phyloP scores from a whole-genome alignment of 2,329 filamentous ascomycete species.

The Cladosporium sp. region DNA sequence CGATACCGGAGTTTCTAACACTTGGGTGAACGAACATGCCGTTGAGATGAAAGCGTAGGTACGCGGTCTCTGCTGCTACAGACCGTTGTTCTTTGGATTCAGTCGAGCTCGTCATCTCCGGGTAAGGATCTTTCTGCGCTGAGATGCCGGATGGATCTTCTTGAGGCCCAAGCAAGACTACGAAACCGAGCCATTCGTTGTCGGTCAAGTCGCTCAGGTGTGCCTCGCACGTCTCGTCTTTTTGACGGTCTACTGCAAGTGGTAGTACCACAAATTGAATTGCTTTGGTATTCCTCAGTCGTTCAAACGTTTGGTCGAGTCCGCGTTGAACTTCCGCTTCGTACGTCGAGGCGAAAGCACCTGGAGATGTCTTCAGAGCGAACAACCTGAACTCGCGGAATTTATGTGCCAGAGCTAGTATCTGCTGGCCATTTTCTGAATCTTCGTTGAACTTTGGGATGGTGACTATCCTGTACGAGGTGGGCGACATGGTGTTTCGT shows the following conservation, averaged over 20 bases:
- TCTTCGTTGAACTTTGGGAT: not conserved
- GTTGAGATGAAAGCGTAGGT: constrained; percentile 24
- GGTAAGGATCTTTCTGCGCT: constrained; percentile 19
- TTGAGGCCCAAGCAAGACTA: constrained; percentile 25
- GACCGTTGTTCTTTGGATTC: not conserved
- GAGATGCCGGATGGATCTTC: constrained; percentile 10
- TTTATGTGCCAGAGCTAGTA: constrained; percentile 18
- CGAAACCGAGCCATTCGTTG: constrained; percentile 24
- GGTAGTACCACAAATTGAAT: constrained; percentile 22
- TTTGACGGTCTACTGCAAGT: not conserved
- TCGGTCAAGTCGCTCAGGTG: constrained; percentile 11
- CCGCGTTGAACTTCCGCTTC: constrained; percentile 21
- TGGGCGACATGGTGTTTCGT: not conserved
- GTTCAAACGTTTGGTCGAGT: constrained; percentile 19
- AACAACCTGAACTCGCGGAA: constrained; percentile 24
- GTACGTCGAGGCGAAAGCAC: constrained; percentile 29
- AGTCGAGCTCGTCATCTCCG: too few relatives aligned
- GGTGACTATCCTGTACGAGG: not conserved
- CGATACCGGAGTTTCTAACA: constrained; percentile 26
- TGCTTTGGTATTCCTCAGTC: constrained; percentile 25
- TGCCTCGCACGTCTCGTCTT: not conserved
- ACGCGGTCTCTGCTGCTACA: not conserved
- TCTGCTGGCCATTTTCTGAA: not conserved
- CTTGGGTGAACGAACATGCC: constrained; percentile 28
- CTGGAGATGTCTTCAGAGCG: constrained; percentile 24